These are phyloP conservation scores for Solanum sparsipilum DNA, from an alignment of 257 asterid species.

Conservation along the genomic window DNA sequence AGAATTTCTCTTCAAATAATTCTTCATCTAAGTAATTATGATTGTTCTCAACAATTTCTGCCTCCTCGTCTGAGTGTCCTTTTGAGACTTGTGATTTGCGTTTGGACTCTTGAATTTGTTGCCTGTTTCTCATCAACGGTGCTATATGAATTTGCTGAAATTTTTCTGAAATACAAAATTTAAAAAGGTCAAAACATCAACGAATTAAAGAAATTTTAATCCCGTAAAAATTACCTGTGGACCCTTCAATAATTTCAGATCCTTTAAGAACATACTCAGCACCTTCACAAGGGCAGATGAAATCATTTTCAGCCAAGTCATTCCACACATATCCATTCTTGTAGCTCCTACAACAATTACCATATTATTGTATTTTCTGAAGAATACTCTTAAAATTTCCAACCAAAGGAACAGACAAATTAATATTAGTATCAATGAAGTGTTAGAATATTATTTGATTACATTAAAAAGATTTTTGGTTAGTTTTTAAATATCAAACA, in stretches of 20 bases:
- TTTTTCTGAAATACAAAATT: conserved; percentile 21
- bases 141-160: conserved; percentile 30
- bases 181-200: neutral
- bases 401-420: neutral
- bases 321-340: conserved; percentile 92
- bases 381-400: neutral
- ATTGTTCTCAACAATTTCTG: conserved; percentile 12
- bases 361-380: neutral
- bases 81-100: conserved; percentile 19
- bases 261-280: conserved; percentile 89
- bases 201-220: neutral
- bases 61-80: conserved; percentile 9
- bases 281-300: conserved; percentile 66
- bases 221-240: conserved; percentile 23
- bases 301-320: conserved; percentile 65
- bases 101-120: conserved; percentile 6
- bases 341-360: conserved; percentile 48
- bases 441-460: no score
- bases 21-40: conserved; percentile 13
- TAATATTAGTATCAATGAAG: neutral
- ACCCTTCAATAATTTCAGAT: conserved; percentile 42
- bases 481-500: no score
- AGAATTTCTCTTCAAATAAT: conserved; percentile 20
- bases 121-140: neutral
- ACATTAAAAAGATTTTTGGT: neutral